These are phyloP conservation scores for Hanseniaspora pseudoguilliermondii DNA, from an alignment of 805 yeast species.

Conservation along the genomic window DNA sequence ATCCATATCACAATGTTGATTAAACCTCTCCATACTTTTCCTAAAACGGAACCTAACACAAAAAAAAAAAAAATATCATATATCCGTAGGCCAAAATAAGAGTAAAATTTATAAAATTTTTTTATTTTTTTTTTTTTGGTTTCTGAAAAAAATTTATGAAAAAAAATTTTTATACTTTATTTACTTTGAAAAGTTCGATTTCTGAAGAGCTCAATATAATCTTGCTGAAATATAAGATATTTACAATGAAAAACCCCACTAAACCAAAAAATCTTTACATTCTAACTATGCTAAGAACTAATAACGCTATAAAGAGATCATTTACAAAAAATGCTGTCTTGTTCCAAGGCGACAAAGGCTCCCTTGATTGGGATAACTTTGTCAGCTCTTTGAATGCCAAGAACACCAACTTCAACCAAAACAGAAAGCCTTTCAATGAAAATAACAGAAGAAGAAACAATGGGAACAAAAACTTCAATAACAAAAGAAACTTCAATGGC, in stretches of 20 bases:
- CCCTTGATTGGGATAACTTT: constrained; percentile 6
- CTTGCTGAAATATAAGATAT: no score
- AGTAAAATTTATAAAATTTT: neutral
- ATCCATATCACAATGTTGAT: neutral
- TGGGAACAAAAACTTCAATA: neutral
- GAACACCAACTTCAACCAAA: neutral
- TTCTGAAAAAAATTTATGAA: no score
- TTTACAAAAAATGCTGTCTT: neutral
- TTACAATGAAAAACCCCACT: no score
- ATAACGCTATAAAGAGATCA: neutral
- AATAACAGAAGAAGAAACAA: neutral
- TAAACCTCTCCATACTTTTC: neutral
- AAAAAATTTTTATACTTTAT: no score
- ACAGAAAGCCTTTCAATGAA: neutral
- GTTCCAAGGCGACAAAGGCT: neutral
- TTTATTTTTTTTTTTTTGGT: neutral
- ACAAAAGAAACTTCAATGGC: neutral
- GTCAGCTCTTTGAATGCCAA: constrained; percentile 1
- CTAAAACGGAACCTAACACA: neutral
- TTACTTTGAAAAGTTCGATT: no score
- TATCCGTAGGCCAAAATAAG: neutral
- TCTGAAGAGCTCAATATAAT: no score
- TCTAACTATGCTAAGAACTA: neutral
- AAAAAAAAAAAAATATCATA: neutral
- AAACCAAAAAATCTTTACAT: neutral